Conservation (phyloP, 108 stramenopile genomes). For the Cyclostephanos invisitatus region DNA sequence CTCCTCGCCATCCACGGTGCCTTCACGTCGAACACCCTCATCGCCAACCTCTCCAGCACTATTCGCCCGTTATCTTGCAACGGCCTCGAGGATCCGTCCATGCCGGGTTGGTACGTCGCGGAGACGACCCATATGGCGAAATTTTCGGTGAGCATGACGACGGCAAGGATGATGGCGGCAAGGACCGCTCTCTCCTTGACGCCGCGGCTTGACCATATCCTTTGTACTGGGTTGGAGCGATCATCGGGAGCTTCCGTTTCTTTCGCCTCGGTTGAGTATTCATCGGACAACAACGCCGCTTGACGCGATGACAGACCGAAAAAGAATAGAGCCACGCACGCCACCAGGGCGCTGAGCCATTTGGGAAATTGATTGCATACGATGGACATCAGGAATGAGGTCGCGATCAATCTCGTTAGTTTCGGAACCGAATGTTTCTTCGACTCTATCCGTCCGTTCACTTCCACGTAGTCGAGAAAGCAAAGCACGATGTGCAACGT, state of each 20-base stretch:
- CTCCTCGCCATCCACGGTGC: slow-evolving; percentile 41
- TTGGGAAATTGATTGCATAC: slow-evolving; percentile 42
- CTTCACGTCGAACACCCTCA: slow-evolving; percentile 39
- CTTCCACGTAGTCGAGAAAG: not conserved
- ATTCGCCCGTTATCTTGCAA: slow-evolving; percentile 83
- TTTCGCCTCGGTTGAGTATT: not conserved
- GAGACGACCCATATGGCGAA: slow-evolving; percentile 86
- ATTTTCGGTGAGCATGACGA: slow-evolving; percentile 70
- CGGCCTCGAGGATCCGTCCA: slow-evolving; percentile 50
- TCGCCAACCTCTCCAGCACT: slow-evolving; percentile 49
- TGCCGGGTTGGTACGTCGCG: slow-evolving; percentile 66
- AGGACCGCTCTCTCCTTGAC: slow-evolving; percentile 37
- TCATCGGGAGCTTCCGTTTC: not conserved
- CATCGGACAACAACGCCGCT: slow-evolving; percentile 3
- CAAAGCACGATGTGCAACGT: slow-evolving; percentile 12
- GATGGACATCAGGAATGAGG: slow-evolving; percentile 36
- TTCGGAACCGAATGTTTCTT: not conserved
- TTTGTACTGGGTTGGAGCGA: slow-evolving; percentile 3
- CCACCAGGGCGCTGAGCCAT: slow-evolving; percentile 32
- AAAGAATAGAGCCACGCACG: slow-evolving; percentile 27
- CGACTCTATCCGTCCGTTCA: not conserved
- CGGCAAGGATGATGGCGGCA: slow-evolving; percentile 40
- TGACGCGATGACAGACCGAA: slow-evolving; percentile 46
- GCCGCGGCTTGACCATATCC: slow-evolving; percentile 25
- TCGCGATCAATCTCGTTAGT: slow-evolving; percentile 34